These are phyloP conservation scores for Borealophlyctis nickersoniae DNA, from an alignment of 192 early-diverging fungal species.

Conservation along the genomic window DNA sequence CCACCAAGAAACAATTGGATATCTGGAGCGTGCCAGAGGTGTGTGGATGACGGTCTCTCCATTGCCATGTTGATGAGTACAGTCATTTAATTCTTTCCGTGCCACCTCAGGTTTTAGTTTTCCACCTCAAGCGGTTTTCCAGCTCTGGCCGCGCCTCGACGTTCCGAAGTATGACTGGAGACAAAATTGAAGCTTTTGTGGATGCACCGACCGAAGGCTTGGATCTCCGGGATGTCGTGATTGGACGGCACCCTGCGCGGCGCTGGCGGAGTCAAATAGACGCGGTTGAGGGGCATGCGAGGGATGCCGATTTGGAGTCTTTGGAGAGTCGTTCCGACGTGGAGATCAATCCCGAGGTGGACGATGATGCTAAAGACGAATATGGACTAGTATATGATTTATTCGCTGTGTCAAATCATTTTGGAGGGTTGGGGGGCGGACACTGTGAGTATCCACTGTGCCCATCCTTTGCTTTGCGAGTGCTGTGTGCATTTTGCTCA, in stretches of 20 bases:
- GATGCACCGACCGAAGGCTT: slow-evolving; percentile 67
- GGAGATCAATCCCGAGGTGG: no score
- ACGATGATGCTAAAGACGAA: slow-evolving; percentile 11
- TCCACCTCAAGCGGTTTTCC: slow-evolving; percentile 79
- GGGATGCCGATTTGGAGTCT: no score
- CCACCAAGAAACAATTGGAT: slow-evolving; percentile 76
- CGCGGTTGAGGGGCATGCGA: not conserved
- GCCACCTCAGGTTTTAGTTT: slow-evolving; percentile 55
- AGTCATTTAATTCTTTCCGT: slow-evolving; percentile 1
- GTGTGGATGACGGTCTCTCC: not conserved
- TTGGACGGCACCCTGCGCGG: slow-evolving; percentile 20
- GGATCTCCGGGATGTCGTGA: slow-evolving; percentile 53
- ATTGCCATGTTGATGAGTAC: not conserved
- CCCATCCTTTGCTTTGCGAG: not conserved
- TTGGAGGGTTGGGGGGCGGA: slow-evolving; percentile 77
- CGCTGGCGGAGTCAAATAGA: slow-evolving; percentile 14
- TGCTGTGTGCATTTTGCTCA: not conserved
- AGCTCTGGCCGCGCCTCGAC: slow-evolving; percentile 52
- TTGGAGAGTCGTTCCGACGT: no score
- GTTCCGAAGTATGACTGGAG: slow-evolving; percentile 52
- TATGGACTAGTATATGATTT: slow-evolving; percentile 60
- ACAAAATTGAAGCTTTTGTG: slow-evolving; percentile 71
- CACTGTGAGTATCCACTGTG: slow-evolving; percentile 50
- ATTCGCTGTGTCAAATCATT: slow-evolving; percentile 78
- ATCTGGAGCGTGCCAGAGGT: slow-evolving; percentile 74